phyloP scores from a whole-genome alignment of 495 filamentous ascomycete genomes.

The Aspergillus haitiensis region DNA sequence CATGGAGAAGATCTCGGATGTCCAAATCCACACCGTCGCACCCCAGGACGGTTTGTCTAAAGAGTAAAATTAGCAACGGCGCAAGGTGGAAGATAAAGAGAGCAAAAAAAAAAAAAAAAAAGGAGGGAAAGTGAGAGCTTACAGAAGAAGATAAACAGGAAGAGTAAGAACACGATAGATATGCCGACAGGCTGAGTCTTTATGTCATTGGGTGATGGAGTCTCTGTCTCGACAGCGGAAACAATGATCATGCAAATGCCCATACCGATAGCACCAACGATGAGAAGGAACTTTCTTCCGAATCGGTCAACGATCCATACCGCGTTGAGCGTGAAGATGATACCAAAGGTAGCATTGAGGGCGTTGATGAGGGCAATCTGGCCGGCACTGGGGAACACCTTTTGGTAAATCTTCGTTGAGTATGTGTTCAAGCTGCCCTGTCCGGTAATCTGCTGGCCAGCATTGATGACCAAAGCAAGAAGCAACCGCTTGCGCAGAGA shows the following conservation, averaged over 20 bases:
- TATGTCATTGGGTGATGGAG: slow-evolving; percentile 47
- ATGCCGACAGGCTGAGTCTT: slow-evolving; percentile 61
- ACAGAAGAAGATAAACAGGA: slow-evolving; percentile 68
- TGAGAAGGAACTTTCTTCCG: slow-evolving; percentile 67
- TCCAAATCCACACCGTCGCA: slow-evolving; percentile 68
- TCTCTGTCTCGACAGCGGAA: slow-evolving; percentile 61
- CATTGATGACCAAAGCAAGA: slow-evolving; percentile 57
- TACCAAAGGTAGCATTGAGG: slow-evolving; percentile 66
- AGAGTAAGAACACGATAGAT: slow-evolving; percentile 60
- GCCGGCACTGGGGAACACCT: slow-evolving; percentile 53
- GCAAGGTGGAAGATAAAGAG: neutral
- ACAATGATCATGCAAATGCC: slow-evolving; percentile 65
- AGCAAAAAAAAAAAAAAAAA: too few species aligned
- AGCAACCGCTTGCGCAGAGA: slow-evolving; percentile 58
- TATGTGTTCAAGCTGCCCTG: slow-evolving; percentile 64
- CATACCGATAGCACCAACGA: slow-evolving; percentile 73
- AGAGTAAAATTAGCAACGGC: slow-evolving; percentile 20
- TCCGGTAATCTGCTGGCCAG: slow-evolving; percentile 62
- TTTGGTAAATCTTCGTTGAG: slow-evolving; percentile 63
- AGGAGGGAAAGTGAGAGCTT: slow-evolving; percentile 19
- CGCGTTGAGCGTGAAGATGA: slow-evolving; percentile 65
- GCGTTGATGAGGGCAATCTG: slow-evolving; percentile 70
- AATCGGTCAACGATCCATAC: slow-evolving; percentile 69
- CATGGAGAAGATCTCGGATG: slow-evolving; percentile 64
- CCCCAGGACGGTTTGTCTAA: slow-evolving; percentile 66